Evolutionary conservation across 768 basidiomycete species (phyloP).

Genomic region (Xerocomellus intermedius): DNA sequence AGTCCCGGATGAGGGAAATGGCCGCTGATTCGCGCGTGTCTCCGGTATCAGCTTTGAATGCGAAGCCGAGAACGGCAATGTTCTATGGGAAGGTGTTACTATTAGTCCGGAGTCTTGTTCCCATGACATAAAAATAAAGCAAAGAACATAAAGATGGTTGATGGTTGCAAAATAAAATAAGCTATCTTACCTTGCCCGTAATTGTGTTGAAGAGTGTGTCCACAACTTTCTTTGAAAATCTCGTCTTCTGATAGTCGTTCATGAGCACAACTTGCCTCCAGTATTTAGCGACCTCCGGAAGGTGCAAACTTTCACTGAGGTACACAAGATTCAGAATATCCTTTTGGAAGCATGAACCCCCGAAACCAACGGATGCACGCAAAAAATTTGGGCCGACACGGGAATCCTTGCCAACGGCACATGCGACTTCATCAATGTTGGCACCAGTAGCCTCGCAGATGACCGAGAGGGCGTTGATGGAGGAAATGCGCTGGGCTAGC

Average conservation of each 20-base stretch:
- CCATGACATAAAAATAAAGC: constrained; percentile 3
- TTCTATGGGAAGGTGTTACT: constrained; percentile 50
- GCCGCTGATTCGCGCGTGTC: constrained; percentile 98
- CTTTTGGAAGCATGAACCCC: constrained; percentile 99
- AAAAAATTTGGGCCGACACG: constrained; percentile 96
- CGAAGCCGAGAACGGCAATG: constrained; percentile 96
- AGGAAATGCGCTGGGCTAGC: constrained; percentile 99
- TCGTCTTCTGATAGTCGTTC: constrained; percentile 97
- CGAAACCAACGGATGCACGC: constrained; percentile 93
- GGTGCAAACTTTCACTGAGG: constrained; percentile 88
- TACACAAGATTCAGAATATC: constrained; percentile 99
- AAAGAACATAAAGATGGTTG: not conserved
- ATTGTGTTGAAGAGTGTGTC: constrained; percentile 99
- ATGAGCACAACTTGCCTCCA: constrained; percentile 97
- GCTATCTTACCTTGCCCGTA: constrained; percentile 72
- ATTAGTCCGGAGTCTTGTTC: constrained; percentile 5
- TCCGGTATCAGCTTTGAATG: constrained; percentile 99
- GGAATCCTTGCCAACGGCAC: constrained; percentile 90
- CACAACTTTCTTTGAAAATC: constrained; percentile 95
- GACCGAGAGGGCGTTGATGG: constrained; percentile 95
- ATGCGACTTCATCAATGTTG: constrained; percentile 95
- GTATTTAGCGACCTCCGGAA: constrained; percentile 96
- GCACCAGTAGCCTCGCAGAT: constrained; percentile 99
- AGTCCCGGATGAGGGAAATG: constrained; percentile 92
- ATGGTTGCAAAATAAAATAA: not conserved